Evolutionary conservation across 345 rosid species (phyloP).

Genomic region (Hibiscus mutabilis): DNA sequence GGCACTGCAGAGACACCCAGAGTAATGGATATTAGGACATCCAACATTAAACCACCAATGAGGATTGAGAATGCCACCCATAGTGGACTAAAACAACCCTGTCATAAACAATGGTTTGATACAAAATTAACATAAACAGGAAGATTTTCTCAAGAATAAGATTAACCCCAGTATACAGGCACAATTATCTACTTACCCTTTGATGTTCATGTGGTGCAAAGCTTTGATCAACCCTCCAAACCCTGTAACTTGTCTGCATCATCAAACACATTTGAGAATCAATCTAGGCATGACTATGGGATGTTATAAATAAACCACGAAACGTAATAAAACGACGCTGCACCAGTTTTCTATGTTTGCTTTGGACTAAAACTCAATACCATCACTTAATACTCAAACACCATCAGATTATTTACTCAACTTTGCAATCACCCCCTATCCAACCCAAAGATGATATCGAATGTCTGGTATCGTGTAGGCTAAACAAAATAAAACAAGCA

Average conservation of each 20-base stretch:
- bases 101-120: constrained; percentile 13
- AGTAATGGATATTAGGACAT: constrained; percentile 74
- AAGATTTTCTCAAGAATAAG: background rate
- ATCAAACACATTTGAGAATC: constrained; percentile 8
- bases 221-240: constrained; percentile 72
- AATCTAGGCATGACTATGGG: constrained; percentile 2
- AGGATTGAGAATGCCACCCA: constrained; percentile 91
- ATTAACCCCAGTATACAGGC: constrained; percentile 1
- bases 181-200: constrained; percentile 39
- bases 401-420: no score
- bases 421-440: no score
- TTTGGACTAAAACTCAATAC: constrained; percentile 2
- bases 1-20: constrained; percentile 85
- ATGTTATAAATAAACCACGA: constrained; percentile 3
- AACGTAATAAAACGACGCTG: background rate
- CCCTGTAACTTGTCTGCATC: constrained; percentile 65
- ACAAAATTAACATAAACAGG: constrained; percentile 3
- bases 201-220: constrained; percentile 49
- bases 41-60: constrained; percentile 72
- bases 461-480: no score
- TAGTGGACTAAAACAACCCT: constrained; percentile 80
- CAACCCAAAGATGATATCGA: no score
- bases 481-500: constrained; percentile 9
- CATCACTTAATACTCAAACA: background rate
- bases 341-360: background rate